Evolutionary conservation across 164 flowering plant genomes (phyloP).

Genomic region (Nymphaea colorata): DNA sequence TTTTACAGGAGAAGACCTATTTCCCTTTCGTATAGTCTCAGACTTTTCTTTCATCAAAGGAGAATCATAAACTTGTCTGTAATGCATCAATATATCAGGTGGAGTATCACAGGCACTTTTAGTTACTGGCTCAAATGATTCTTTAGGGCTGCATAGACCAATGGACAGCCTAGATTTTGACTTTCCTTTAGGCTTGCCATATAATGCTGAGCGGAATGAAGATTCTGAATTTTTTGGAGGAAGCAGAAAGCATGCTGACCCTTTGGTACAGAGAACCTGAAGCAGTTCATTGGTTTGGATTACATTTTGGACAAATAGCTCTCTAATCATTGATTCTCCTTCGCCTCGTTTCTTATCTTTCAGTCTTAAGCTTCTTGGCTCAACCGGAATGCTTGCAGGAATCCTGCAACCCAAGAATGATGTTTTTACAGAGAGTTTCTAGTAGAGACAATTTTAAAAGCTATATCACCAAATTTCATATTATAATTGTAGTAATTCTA

Average conservation of each 20-base stretch:
- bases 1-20: constrained; percentile 9
- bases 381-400: constrained; percentile 30
- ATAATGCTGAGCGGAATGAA: constrained; percentile 35
- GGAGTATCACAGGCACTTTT: constrained; percentile 17
- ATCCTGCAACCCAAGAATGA: constrained; percentile 24
- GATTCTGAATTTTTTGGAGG: constrained; percentile 48
- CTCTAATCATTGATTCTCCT: constrained; percentile 76
- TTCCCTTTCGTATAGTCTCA: constrained; percentile 19
- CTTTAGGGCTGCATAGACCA: constrained; percentile 37
- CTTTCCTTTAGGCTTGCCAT: constrained; percentile 35
- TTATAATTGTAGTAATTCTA: too few species aligned
- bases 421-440: background rate
- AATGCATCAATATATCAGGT: constrained; percentile 22
- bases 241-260: constrained; percentile 60
- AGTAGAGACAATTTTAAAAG: too few species aligned
- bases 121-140: constrained; percentile 19
- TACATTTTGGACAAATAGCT: constrained; percentile 65
- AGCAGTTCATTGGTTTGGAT: constrained; percentile 58
- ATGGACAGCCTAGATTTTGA: constrained; percentile 32
- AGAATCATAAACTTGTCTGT: constrained; percentile 20
- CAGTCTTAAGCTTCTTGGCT: constrained; percentile 82
- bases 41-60: constrained; percentile 35
- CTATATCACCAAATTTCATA: too few species aligned
- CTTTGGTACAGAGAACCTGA: constrained; percentile 51
- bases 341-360: constrained; percentile 80